A percentile compares a stretch with the other conserved stretches of the same genome.
Conservation (phyloP, 352 stramenopile genomes). For the Thalassiosira exigua region DNA sequence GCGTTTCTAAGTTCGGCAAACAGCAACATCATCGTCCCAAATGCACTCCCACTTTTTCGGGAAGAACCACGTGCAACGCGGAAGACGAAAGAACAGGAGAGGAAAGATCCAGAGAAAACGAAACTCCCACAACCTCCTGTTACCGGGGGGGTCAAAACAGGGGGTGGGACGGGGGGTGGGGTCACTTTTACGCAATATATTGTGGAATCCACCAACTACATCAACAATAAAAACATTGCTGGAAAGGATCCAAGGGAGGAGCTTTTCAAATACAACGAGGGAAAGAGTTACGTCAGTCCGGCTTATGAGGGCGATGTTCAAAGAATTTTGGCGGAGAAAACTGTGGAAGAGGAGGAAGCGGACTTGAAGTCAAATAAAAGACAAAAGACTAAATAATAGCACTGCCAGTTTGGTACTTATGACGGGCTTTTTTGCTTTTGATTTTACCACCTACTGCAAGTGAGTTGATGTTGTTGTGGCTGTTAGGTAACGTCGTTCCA, state of each 20-base stretch:
- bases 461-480: neutral
- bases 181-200: slow-evolving; percentile 86
- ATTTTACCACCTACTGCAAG: neutral
- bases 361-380: slow-evolving; percentile 53
- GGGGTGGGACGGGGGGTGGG: slow-evolving; percentile 32
- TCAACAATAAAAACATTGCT: slow-evolving; percentile 79
- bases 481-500: neutral
- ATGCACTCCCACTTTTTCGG: slow-evolving; percentile 85
- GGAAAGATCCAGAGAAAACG: slow-evolving; percentile 80
- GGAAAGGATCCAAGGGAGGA: slow-evolving; percentile 84
- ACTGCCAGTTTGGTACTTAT: neutral
- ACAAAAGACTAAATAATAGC: slow-evolving; percentile 32
- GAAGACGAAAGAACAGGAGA: slow-evolving; percentile 66
- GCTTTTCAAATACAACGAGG: slow-evolving; percentile 84
- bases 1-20: slow-evolving; percentile 58
- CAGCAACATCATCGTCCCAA: slow-evolving; percentile 74
- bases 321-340: slow-evolving; percentile 77
- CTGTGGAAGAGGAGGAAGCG: slow-evolving; percentile 75
- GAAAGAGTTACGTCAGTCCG: slow-evolving; percentile 72
- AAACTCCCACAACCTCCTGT: slow-evolving; percentile 80
- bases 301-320: slow-evolving; percentile 77
- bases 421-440: neutral
- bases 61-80: slow-evolving; percentile 66
- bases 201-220: slow-evolving; percentile 66
- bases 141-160: slow-evolving; percentile 70